These are phyloP conservation scores for Zygosaccharomyces pseudobailii DNA, from an alignment of 1,139 yeast genomes.

Conservation along the genomic window DNA sequence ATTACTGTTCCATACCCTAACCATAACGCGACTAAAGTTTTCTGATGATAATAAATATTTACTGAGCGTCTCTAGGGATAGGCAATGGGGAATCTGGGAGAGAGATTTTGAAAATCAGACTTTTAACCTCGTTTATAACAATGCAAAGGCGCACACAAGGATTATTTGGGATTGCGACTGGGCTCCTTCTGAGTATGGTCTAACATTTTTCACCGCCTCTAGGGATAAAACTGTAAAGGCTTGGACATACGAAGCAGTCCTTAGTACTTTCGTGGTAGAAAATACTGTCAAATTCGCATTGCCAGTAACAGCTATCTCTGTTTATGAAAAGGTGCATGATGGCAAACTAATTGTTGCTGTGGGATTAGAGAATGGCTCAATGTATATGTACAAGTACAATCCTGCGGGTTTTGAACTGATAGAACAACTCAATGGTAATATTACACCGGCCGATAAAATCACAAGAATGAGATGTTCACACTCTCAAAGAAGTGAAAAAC, in stretches of 20 bases:
- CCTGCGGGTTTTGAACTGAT: slow-evolving; percentile 32
- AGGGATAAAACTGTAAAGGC: slow-evolving; percentile 76
- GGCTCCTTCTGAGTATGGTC: slow-evolving; percentile 47
- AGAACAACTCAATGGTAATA: slow-evolving; percentile 34
- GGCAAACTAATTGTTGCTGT: slow-evolving; percentile 46
- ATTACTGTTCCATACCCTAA: slow-evolving; percentile 65
- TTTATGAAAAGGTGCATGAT: slow-evolving; percentile 35
- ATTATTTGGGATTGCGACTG: slow-evolving; percentile 96
- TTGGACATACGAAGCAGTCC: slow-evolving; percentile 49
- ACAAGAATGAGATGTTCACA: slow-evolving; percentile 53
- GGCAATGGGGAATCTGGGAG: slow-evolving; percentile 78
- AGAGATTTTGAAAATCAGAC: slow-evolving; percentile 41
- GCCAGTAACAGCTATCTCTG: slow-evolving; percentile 73
- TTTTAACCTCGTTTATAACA: slow-evolving; percentile 42
- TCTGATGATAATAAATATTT: slow-evolving; percentile 66
- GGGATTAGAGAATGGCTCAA: slow-evolving; percentile 69
- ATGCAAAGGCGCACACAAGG: slow-evolving; percentile 77
- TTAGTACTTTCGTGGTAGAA: slow-evolving; percentile 26
- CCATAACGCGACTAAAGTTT: slow-evolving; percentile 78
- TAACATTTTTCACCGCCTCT: slow-evolving; percentile 71
- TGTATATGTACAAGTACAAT: slow-evolving; percentile 35
- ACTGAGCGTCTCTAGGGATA: slow-evolving; percentile 83
- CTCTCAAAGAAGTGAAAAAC: slow-evolving; percentile 22
- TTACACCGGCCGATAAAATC: slow-evolving; percentile 59
- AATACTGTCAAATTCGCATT: slow-evolving; percentile 39